These are phyloP conservation scores for Sphaerobolus stellatus DNA, from an alignment of 1,284 basidiomycete species.

Conservation along the genomic window DNA sequence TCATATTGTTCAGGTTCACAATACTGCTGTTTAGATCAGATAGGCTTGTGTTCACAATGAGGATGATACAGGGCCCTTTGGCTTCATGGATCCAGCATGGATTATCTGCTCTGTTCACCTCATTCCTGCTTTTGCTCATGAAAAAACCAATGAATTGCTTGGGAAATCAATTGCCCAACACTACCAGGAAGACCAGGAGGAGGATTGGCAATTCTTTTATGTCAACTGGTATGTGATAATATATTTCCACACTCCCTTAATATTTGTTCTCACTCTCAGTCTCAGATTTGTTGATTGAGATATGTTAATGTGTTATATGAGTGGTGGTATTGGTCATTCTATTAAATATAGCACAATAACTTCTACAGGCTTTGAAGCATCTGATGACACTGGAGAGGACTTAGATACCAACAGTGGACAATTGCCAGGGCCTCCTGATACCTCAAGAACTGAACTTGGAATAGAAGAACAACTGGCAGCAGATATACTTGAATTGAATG, in stretches of 20 bases:
- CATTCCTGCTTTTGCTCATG: slow-evolving; percentile 15
- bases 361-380: too few species aligned
- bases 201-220: slow-evolving; percentile 21
- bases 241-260: background rate
- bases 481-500: too few species aligned
- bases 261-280: background rate
- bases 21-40: slow-evolving; percentile 1
- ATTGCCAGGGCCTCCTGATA: too few species aligned
- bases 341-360: too few species aligned
- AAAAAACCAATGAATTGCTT: background rate
- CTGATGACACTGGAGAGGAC: too few species aligned
- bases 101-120: slow-evolving; percentile 15
- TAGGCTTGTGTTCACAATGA: slow-evolving; percentile 10
- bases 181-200: slow-evolving; percentile 11
- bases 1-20: background rate
- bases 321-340: too few species aligned
- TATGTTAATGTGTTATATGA: slow-evolving; percentile 27
- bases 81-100: slow-evolving; percentile 15
- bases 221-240: slow-evolving; percentile 22
- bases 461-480: too few species aligned
- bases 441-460: too few species aligned
- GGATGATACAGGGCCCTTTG: slow-evolving; percentile 14
- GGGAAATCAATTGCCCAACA: background rate
- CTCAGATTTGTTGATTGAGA: slow-evolving; percentile 28
- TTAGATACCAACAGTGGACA: too few species aligned